Evolutionary conservation across 164 flowering plant species (phyloP).

Genomic region (Tetrastigma voinierianum): DNA sequence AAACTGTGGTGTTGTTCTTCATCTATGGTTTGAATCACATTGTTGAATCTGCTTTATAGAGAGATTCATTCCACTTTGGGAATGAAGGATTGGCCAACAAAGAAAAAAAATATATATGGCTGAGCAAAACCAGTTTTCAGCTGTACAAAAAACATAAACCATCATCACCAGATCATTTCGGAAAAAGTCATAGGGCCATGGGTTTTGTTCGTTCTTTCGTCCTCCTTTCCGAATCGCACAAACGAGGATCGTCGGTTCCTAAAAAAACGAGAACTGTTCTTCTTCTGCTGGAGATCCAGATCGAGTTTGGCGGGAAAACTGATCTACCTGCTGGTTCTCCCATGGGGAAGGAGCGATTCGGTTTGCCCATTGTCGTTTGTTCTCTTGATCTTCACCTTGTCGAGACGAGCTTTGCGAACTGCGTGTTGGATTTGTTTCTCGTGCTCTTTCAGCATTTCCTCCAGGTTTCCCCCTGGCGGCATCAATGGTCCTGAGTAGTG

Average conservation of each 20-base stretch:
- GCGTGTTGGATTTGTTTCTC: slow-evolving; percentile 86
- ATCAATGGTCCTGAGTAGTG: slow-evolving; percentile 42
- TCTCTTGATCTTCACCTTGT: slow-evolving; percentile 48
- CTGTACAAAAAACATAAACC: slow-evolving; percentile 20
- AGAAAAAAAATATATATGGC: slow-evolving; percentile 7
- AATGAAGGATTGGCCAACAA: background rate
- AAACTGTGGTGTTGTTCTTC: slow-evolving; percentile 5
- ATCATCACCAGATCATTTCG: background rate
- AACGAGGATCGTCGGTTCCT: slow-evolving; percentile 6
- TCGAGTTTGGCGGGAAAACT: background rate
- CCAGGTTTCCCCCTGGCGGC: slow-evolving; percentile 40
- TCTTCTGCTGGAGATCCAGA: slow-evolving; percentile 4
- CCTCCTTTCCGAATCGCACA: background rate
- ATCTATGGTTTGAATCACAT: background rate
- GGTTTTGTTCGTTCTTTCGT: background rate
- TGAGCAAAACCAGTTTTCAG: slow-evolving; percentile 1
- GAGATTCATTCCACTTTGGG: background rate
- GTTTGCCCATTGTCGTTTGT: slow-evolving; percentile 28
- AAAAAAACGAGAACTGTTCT: slow-evolving; percentile 3
- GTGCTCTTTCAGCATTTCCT: slow-evolving; percentile 87
- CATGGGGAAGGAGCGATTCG: slow-evolving; percentile 35
- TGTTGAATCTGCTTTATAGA: background rate
- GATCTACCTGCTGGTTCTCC: slow-evolving; percentile 30
- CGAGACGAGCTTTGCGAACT: slow-evolving; percentile 84
- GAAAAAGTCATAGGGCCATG: background rate